Evolutionary conservation across 352 stramenopile genomes (phyloP).

Genomic region (Thalassiosira hispida): DNA sequence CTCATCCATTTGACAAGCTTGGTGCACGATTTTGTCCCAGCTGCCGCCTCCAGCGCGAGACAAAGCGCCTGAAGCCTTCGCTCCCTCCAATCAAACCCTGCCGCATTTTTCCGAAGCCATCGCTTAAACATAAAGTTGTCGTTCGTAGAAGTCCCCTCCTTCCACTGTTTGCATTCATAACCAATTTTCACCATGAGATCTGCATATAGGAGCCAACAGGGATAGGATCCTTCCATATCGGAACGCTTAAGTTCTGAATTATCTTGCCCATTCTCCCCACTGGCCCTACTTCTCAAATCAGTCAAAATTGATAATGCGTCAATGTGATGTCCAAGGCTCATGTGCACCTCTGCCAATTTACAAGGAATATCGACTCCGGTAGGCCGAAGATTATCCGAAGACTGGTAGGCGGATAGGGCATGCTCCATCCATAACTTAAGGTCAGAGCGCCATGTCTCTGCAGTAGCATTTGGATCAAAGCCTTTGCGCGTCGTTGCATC

Average conservation of each 20-base stretch:
- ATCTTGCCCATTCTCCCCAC: background rate
- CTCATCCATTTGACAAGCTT: slow-evolving; percentile 69
- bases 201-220: slow-evolving; percentile 80
- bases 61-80: slow-evolving; percentile 75
- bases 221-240: slow-evolving; percentile 73
- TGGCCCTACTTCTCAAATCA: slow-evolving; percentile 70
- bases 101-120: slow-evolving; percentile 81
- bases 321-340: slow-evolving; percentile 75
- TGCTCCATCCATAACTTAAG: slow-evolving; percentile 70
- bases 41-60: slow-evolving; percentile 77
- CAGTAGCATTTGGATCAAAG: slow-evolving; percentile 34
- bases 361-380: slow-evolving; percentile 76
- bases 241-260: slow-evolving; percentile 19
- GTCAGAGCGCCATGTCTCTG: slow-evolving; percentile 40
- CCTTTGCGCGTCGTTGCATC: slow-evolving; percentile 8
- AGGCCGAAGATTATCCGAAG: slow-evolving; percentile 74
- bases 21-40: slow-evolving; percentile 61
- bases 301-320: slow-evolving; percentile 81
- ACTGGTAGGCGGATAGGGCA: slow-evolving; percentile 69
- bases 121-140: slow-evolving; percentile 80
- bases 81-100: slow-evolving; percentile 82
- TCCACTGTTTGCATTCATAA: slow-evolving; percentile 80
- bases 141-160: slow-evolving; percentile 56
- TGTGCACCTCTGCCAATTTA: slow-evolving; percentile 75
- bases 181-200: slow-evolving; percentile 83